Evolutionary conservation across 1,284 basidiomycete species (phyloP).

Genomic region (Inonotus obliquus): DNA sequence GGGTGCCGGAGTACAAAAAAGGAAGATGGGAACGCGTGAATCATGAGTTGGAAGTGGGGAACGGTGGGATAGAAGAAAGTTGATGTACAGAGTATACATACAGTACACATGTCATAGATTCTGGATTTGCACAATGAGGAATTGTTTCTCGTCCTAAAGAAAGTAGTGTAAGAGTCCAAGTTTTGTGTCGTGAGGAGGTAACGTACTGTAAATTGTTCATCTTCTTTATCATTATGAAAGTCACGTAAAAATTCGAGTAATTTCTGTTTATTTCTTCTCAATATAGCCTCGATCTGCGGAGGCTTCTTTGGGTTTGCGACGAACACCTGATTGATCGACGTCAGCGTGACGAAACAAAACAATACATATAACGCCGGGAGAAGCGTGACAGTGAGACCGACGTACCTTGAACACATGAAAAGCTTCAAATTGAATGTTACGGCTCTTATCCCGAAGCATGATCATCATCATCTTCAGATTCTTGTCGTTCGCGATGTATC

Average conservation of each 20-base stretch:
- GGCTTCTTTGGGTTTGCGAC: slow-evolving; percentile 99
- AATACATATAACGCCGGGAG: neutral
- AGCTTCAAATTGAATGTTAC: slow-evolving; percentile 99
- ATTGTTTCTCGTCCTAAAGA: slow-evolving; percentile 88
- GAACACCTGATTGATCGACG: slow-evolving; percentile 68
- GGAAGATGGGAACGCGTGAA: too few relatives aligned
- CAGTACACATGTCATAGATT: slow-evolving; percentile 51
- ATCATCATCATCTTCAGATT: slow-evolving; percentile 99
- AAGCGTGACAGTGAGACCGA: slow-evolving; percentile 1
- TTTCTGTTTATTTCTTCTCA: slow-evolving; percentile 92
- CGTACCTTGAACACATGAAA: slow-evolving; percentile 99
- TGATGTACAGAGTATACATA: too few relatives aligned
- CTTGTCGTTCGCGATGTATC: slow-evolving; percentile 89
- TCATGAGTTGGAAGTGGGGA: too few relatives aligned
- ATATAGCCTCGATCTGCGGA: slow-evolving; percentile 87
- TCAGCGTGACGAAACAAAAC: too few relatives aligned
- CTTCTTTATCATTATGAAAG: slow-evolving; percentile 99
- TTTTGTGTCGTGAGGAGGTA: too few relatives aligned
- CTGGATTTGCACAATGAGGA: slow-evolving; percentile 89
- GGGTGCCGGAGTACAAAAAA: too few relatives aligned
- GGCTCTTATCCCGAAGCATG: slow-evolving; percentile 92
- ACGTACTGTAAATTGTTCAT: slow-evolving; percentile 88
- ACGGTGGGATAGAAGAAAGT: too few relatives aligned
- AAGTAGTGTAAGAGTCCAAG: too few relatives aligned
- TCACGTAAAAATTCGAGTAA: slow-evolving; percentile 83